Evolutionary conservation across 352 stramenopile species (phyloP).

Genomic region (Thraustochytrium aureum): DNA sequence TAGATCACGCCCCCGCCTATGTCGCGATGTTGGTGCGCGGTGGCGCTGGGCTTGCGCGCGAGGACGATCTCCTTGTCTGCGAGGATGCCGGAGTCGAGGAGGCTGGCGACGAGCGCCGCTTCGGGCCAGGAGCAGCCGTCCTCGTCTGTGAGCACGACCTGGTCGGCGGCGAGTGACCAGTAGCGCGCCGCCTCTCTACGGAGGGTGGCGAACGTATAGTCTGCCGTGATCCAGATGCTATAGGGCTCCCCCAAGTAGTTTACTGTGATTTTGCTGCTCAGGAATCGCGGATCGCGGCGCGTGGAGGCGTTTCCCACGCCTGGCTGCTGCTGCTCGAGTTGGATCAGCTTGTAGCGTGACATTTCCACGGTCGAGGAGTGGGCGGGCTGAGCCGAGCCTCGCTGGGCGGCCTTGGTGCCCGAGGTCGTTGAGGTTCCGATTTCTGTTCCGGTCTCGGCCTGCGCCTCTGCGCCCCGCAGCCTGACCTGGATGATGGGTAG

Average conservation of each 20-base stretch:
- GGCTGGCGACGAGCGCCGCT: not conserved
- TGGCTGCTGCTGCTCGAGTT: not conserved
- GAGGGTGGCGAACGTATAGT: constrained; percentile 47
- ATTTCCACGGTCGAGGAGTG: not conserved
- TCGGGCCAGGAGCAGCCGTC: constrained; percentile 49
- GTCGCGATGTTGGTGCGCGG: not conserved
- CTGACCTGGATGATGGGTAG: not conserved
- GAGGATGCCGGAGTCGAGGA: constrained; percentile 34
- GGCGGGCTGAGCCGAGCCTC: not conserved
- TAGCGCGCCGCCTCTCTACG: constrained; percentile 36
- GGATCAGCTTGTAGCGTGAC: not conserved
- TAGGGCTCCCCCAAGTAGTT: constrained; percentile 36
- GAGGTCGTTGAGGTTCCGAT: not conserved
- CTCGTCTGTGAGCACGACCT: constrained; percentile 50
- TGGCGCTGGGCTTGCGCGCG: constrained; percentile 22
- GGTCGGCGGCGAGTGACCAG: constrained; percentile 28
- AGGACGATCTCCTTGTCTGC: constrained; percentile 25
- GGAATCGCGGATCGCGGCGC: too few relatives aligned
- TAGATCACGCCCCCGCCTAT: too few relatives aligned
- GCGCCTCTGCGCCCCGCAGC: not conserved
- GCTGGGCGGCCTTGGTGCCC: not conserved
- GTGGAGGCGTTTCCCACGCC: not conserved
- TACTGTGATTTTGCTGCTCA: constrained; percentile 38
- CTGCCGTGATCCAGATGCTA: constrained; percentile 27
- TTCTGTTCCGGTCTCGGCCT: not conserved